phyloP scores from a whole-genome alignment of 1,139 yeast species.

The Taphrina communis region DNA sequence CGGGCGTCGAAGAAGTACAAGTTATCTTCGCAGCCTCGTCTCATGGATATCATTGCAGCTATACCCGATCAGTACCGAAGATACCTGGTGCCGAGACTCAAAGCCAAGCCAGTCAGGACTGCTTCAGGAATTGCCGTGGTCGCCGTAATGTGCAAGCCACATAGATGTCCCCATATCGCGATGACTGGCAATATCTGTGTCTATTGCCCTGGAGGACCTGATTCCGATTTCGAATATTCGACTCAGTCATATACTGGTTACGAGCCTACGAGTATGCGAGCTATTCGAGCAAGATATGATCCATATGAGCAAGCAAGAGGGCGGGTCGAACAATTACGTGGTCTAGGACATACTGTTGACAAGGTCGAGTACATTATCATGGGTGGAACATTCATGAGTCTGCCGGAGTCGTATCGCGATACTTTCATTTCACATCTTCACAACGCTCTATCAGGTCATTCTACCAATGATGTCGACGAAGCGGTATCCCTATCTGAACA shows the following conservation, averaged over 20 bases:
- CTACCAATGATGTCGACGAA: slow-evolving; percentile 86
- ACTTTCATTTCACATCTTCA: slow-evolving; percentile 85
- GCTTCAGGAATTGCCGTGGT: slow-evolving; percentile 98
- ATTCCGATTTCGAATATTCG: slow-evolving; percentile 94
- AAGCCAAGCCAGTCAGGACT: slow-evolving; percentile 97
- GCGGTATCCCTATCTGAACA: slow-evolving; percentile 91
- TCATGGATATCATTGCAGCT: slow-evolving; percentile 91
- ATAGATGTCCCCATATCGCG: slow-evolving; percentile 98
- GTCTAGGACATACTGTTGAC: slow-evolving; percentile 93
- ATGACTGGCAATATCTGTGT: slow-evolving; percentile 98
- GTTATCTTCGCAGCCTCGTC: slow-evolving; percentile 87
- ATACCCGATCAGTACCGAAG: slow-evolving; percentile 96
- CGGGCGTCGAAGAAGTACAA: slow-evolving; percentile 87
- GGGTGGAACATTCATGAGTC: slow-evolving; percentile 99
- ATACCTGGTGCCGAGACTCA: slow-evolving; percentile 85
- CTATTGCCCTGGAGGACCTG: slow-evolving; percentile 99
- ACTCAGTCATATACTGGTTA: slow-evolving; percentile 98
- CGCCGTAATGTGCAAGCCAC: slow-evolving; percentile 99
- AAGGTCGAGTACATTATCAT: slow-evolving; percentile 95
- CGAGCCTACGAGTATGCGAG: slow-evolving; percentile 99
- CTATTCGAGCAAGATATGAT: slow-evolving; percentile 95
- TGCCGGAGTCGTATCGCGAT: slow-evolving; percentile 88
- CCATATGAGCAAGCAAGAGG: slow-evolving; percentile 99
- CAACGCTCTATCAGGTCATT: slow-evolving; percentile 92
- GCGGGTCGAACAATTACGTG: slow-evolving; percentile 91